Evolutionary conservation across 768 basidiomycete species (phyloP).

Genomic region (Lepiota brunneoincarnata): DNA sequence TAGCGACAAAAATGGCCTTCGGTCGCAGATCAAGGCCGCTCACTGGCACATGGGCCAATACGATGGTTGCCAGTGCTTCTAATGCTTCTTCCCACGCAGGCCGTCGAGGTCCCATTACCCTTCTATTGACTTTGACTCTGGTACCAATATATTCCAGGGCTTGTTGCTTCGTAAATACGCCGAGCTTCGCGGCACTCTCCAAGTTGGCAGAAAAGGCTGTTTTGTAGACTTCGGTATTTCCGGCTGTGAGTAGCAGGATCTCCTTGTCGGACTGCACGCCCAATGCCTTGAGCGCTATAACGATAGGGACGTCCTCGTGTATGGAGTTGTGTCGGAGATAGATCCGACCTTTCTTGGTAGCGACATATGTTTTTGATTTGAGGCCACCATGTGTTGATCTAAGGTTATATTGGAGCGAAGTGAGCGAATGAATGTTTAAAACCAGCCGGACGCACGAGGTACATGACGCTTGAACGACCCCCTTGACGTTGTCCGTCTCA

Average conservation of each 20-base stretch:
- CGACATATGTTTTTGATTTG: constrained; percentile 97
- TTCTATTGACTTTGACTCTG: constrained; percentile 85
- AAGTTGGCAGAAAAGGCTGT: constrained; percentile 85
- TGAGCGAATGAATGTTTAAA: constrained; percentile 10
- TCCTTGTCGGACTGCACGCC: constrained; percentile 98
- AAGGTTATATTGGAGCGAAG: constrained; percentile 7
- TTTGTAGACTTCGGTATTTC: constrained; percentile 86
- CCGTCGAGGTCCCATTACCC: constrained; percentile 75
- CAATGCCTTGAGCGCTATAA: constrained; percentile 93
- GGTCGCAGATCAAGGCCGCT: constrained; percentile 83
- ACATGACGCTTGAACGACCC: constrained; percentile 90
- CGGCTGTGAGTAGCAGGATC: constrained; percentile 90
- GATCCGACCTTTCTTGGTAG: constrained; percentile 91
- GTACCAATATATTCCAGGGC: constrained; percentile 93
- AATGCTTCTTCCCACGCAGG: constrained; percentile 94
- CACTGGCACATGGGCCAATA: constrained; percentile 94
- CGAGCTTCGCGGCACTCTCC: constrained; percentile 91
- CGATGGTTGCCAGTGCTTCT: constrained; percentile 95
- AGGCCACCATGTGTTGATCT: constrained; percentile 81
- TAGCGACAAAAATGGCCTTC: constrained; percentile 96
- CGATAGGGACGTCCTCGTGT: constrained; percentile 95
- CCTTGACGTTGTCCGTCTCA: constrained; percentile 88
- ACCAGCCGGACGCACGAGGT: constrained; percentile 69
- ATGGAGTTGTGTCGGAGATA: constrained; percentile 98
- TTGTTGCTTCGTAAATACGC: constrained; percentile 89